A percentile compares a stretch with the other conserved stretches of the same genome.
These are phyloP conservation scores for Fusarium beomiforme DNA, from an alignment of 2,329 filamentous ascomycete genomes.

Conservation along the genomic window DNA sequence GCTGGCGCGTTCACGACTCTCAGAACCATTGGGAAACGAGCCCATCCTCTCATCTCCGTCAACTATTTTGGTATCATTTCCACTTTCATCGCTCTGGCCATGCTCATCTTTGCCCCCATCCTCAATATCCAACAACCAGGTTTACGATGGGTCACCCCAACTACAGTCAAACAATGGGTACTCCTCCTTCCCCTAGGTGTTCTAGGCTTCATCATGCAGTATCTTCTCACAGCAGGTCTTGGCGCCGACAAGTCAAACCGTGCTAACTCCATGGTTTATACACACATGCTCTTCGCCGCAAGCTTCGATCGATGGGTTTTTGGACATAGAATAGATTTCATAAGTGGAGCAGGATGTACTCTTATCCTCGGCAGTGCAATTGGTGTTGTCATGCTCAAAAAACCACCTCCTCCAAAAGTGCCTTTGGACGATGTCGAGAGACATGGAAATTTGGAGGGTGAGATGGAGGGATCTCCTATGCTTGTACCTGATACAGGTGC, in stretches of 20 bases:
- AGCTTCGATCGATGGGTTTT: slow-evolving; percentile 64
- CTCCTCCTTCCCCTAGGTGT: slow-evolving; percentile 74
- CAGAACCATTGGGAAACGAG: slow-evolving; percentile 80
- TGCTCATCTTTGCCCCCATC: slow-evolving; percentile 64
- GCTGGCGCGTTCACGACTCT: slow-evolving; percentile 80
- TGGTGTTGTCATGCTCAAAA: slow-evolving; percentile 59
- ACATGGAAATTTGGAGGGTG: slow-evolving; percentile 43
- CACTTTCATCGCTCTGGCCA: slow-evolving; percentile 71
- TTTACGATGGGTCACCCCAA: slow-evolving; percentile 55
- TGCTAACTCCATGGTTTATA: slow-evolving; percentile 67
- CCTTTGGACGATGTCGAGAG: slow-evolving; percentile 49
- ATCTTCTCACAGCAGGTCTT: slow-evolving; percentile 81
- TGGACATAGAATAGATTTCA: slow-evolving; percentile 59
- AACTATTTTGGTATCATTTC: slow-evolving; percentile 83
- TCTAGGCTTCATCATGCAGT: slow-evolving; percentile 86
- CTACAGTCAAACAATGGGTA: slow-evolving; percentile 66
- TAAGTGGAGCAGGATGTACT: slow-evolving; percentile 61
- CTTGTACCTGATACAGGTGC: slow-evolving; percentile 47
- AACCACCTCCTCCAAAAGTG: slow-evolving; percentile 42
- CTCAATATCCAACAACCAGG: slow-evolving; percentile 57
- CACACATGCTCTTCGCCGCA: slow-evolving; percentile 66
- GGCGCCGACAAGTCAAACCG: slow-evolving; percentile 73
- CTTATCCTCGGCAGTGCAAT: slow-evolving; percentile 65
- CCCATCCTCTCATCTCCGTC: slow-evolving; percentile 84
- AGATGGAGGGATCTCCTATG: slow-evolving; percentile 54